Evolutionary conservation across 2,329 filamentous ascomycete genomes (phyloP).

Genomic region (Nothopassalora personata): DNA sequence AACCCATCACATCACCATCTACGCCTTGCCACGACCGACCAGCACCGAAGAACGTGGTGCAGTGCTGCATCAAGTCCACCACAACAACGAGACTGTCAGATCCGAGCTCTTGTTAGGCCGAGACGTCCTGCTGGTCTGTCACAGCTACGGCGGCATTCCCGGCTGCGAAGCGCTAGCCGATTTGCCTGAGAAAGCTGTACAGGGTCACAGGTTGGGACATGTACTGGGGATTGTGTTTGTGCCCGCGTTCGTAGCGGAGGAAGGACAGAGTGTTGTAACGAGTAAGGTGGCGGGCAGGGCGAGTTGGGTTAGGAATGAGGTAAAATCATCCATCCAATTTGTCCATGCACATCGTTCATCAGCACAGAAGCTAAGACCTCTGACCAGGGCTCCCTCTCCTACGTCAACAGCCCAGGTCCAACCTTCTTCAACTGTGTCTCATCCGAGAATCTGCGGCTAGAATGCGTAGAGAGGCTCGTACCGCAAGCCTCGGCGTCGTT

Average conservation of each 20-base stretch:
- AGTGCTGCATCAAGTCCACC: background rate
- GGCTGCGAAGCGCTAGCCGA: constrained; percentile 19
- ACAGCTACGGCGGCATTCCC: constrained; percentile 18
- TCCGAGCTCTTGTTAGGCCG: constrained; percentile 7
- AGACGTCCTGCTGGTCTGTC: constrained; percentile 18
- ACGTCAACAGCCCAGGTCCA: constrained; percentile 7
- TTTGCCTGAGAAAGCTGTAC: constrained; percentile 2
- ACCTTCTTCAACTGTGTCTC: constrained; percentile 10
- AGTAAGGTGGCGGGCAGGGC: constrained; percentile 13
- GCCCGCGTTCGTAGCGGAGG: constrained; percentile 18
- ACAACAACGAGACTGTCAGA: constrained; percentile 2
- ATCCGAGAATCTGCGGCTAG: background rate
- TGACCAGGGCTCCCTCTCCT: constrained; percentile 5
- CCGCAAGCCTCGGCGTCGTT: constrained; percentile 12
- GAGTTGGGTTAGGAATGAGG: constrained; percentile 12
- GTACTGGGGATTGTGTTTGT: constrained; percentile 20
- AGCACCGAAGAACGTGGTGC: background rate
- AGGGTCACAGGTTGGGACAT: constrained; percentile 3
- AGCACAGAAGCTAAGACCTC: background rate
- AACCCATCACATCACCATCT: background rate
- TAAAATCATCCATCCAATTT: background rate
- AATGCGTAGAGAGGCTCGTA: constrained; percentile 7
- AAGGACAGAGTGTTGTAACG: constrained; percentile 11
- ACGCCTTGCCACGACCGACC: background rate
- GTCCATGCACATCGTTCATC: background rate